phyloP scores from a whole-genome alignment of 192 early-diverging fungal species.

The Coemansia sp. region DNA sequence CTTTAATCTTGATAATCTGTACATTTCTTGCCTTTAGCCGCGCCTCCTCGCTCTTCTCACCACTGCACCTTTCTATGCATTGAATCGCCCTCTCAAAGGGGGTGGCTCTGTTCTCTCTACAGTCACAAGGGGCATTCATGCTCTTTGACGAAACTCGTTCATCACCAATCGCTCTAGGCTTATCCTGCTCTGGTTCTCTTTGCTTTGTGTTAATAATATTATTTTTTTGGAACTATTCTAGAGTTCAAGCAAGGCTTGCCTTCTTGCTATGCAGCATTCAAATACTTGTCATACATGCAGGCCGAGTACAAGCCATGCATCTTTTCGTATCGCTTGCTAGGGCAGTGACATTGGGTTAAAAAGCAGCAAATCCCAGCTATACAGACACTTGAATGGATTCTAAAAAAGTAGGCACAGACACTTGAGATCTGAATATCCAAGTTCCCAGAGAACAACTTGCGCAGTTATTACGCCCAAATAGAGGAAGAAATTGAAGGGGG shows the following conservation, averaged over 20 bases:
- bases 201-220: not conserved
- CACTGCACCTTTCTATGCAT: not conserved
- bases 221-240: not conserved
- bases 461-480: too few species aligned
- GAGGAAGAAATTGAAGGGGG: too few species aligned
- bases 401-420: too few species aligned
- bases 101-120: not conserved
- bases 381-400: not conserved
- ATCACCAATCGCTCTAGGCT: not conserved
- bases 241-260: not conserved
- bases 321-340: not conserved
- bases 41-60: not conserved
- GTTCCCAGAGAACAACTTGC: too few species aligned
- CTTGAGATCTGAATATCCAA: too few species aligned
- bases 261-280: not conserved
- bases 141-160: not conserved
- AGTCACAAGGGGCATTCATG: not conserved
- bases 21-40: not conserved
- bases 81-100: not conserved
- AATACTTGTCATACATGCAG: not conserved
- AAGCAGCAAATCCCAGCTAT: not conserved
- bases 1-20: not conserved
- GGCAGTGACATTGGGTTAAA: not conserved
- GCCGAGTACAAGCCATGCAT: slow-evolving; percentile 9
- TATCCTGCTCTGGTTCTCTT: not conserved